Evolutionary conservation across 2,329 filamentous ascomycete species (phyloP), one percentile per base, ranked within the genome.

Genomic region (Fusarium praegraminearum): DNA sequence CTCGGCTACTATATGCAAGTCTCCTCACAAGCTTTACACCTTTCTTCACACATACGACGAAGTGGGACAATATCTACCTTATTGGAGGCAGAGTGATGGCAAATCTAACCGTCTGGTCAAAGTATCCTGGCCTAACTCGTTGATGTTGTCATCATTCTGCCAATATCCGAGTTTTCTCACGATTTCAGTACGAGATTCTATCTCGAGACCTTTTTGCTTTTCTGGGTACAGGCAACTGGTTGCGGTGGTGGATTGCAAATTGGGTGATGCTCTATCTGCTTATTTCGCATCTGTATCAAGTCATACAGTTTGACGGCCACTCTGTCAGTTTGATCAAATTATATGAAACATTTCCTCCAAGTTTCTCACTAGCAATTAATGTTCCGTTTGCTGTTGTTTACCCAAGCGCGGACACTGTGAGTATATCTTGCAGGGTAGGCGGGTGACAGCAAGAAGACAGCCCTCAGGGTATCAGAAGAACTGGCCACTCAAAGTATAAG

Each of bases 21-120:
- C 28, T 10, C 44, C 26, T 46, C 28, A 16, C 11, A 46, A 15
- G 18, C n/a, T 30, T 12, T 2, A 8, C 7, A 7, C 12, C 5
- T 15, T 7, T 12, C 7, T 20, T 3, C 18, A 3, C 1, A 7
- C 9, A 26, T 12, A 18, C 4, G 5, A 18, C 8, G 2, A 9
- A 18, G 18, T 7, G 5, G 9, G 15, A n/a, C 8, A 43, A 24
- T 8, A 22, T 4, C 40, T 24, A 5, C 13, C 5, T 16, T 24
- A 7, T 16, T 3, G 40, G 40, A 3, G 20, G 20, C n/a, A 10
- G 9, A 16, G 3, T 16, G 13, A 16, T 16, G 7, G n/a, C 20
- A 7, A 40, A 8, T 20, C n/a, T 13, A 13, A 22, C n/a, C 26
- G 9, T 10, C 5, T 18, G 15, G 22, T 10, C 22, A 43, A 16